Base-by-base conservation (phyloP, 2,329 filamentous ascomycete genomes). In the Diplocarpon rosae region DNA sequence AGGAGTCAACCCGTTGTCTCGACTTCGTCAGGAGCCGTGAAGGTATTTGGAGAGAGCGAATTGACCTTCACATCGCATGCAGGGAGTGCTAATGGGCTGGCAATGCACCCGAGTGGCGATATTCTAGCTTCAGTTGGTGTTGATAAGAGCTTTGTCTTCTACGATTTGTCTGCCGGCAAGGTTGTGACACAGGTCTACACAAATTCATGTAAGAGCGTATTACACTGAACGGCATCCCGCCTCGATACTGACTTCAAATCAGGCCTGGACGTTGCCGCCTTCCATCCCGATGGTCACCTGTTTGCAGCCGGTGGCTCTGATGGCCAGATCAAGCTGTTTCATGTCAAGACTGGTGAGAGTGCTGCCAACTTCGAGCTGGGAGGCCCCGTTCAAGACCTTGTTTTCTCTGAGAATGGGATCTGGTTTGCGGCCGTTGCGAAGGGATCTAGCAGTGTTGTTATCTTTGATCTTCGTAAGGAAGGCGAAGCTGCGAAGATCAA, bases 251-350 rank as follows among this genome's bases (percentile, higher is more conserved):
- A 31, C 8, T 8, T 49, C 55, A 48, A 57, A 13, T 28, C 37
- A 63, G 60, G 58, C 53, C 53, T 63, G 13, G 85, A 83, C 1
- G 76, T 80, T 40, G 84, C 80, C 52, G 77, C 83, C 29, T 96
- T 98, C 73, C 92, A 98, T 62, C 92, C 93, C 6, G 92, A 98
- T 60, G 92, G 92, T n/a, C 86, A 95, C 61, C 73, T 98, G 5
- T 78, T 96, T 56, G 90, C 87, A 32, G 84, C 83, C 2, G 92
- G 90, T 51, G 85, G 83, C n/a, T 69, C 69, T 9, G 73, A 83
- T 39, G 87, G 87, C 36, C 79, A 87, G 46, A 83, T 98, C 62
- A 86, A 89, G 63, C 76, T 98, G 42, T 96, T 85, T 66, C 85
- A 95, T 65, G 82, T 88, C 54, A 89, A 84, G 64, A 84, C 77